These are phyloP conservation scores for Lentinula guzmanii DNA, from an alignment of 768 basidiomycete genomes.

Conservation along the genomic window DNA sequence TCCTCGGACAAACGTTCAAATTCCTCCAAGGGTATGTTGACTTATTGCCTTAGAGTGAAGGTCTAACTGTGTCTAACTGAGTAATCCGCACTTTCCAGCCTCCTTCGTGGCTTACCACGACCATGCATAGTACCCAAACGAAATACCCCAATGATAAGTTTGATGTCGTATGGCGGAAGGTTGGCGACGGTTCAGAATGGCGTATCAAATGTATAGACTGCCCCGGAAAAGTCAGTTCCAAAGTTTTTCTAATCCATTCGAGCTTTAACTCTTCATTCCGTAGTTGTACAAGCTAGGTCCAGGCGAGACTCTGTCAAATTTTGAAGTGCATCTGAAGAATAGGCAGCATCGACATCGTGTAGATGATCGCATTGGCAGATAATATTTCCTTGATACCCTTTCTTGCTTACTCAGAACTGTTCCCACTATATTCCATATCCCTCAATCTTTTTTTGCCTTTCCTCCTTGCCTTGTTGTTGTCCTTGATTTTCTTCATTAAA, in stretches of 20 bases:
- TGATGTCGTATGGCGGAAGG: constrained; percentile 64
- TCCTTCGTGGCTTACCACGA: constrained; percentile 66
- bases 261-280: neutral
- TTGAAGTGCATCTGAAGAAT: constrained; percentile 89
- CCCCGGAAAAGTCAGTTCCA: constrained; percentile 73
- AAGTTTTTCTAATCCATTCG: neutral
- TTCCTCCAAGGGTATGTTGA: constrained; percentile 8
- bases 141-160: constrained; percentile 82
- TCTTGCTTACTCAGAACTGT: constrained; percentile 18
- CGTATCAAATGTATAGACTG: constrained; percentile 88
- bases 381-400: neutral
- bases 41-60: neutral
- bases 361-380: constrained; percentile 41
- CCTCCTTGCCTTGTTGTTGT: neutral
- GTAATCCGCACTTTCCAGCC: constrained; percentile 26
- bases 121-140: constrained; percentile 61
- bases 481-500: neutral
- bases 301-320: constrained; percentile 80
- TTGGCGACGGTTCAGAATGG: constrained; percentile 70
- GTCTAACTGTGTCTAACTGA: neutral
- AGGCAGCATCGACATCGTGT: constrained; percentile 74
- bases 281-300: constrained; percentile 90
- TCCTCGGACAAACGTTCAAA: neutral
- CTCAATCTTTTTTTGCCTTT: neutral
- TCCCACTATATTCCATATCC: neutral